Evolutionary conservation across 805 yeast species (phyloP).

Genomic region (Candida ponderosae): DNA sequence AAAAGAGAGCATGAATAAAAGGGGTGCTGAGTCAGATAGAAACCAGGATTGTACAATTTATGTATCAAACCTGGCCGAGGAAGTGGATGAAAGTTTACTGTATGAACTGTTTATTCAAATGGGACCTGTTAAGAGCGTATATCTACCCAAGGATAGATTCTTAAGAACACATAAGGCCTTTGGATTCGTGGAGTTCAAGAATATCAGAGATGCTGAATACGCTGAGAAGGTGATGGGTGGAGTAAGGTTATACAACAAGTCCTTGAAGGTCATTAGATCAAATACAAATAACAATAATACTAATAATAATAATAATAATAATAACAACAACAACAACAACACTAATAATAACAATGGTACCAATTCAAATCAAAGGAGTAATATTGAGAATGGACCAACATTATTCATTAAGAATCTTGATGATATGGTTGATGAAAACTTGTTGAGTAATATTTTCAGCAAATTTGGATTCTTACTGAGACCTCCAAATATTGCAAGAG

Average conservation of each 20-base stretch:
- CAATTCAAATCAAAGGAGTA: slow-evolving; percentile 1
- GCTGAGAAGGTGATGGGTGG: slow-evolving; percentile 55
- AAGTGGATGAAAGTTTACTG: slow-evolving; percentile 61
- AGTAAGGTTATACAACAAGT: slow-evolving; percentile 50
- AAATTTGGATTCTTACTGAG: slow-evolving; percentile 58
- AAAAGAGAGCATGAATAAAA: no score
- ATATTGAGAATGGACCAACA: slow-evolving; percentile 51
- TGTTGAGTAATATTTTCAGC: slow-evolving; percentile 41
- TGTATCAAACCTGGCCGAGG: slow-evolving; percentile 75
- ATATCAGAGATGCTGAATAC: slow-evolving; percentile 60
- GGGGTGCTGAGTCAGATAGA: slow-evolving; percentile 35
- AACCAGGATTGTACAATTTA: slow-evolving; percentile 62
- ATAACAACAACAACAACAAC: slow-evolving; percentile 12
- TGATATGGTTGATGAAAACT: slow-evolving; percentile 53
- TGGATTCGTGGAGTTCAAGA: slow-evolving; percentile 74
- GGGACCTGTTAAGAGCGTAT: slow-evolving; percentile 64
- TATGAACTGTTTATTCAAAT: slow-evolving; percentile 83
- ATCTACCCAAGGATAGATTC: slow-evolving; percentile 75
- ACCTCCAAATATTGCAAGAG: slow-evolving; percentile 43
- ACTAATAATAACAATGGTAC: slow-evolving; percentile 10
- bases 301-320: slow-evolving; percentile 6
- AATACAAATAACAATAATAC: slow-evolving; percentile 6
- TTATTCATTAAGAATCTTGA: slow-evolving; percentile 64
- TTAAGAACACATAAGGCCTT: slow-evolving; percentile 71
- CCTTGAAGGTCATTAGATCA: slow-evolving; percentile 44